Base-by-base conservation (phyloP, 257 asterid species). In the Solanum rostratum region DNA sequence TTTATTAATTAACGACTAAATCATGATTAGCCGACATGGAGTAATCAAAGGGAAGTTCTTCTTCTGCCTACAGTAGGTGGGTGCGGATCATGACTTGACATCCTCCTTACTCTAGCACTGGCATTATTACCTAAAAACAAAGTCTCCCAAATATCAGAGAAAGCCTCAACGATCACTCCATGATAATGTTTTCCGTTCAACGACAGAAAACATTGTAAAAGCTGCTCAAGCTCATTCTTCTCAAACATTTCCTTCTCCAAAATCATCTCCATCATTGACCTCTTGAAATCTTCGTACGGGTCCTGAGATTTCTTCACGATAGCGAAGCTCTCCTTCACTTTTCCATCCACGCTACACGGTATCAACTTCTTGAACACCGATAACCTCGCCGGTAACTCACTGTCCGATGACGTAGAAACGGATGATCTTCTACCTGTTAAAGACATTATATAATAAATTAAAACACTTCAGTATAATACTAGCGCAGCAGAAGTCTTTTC, bases 221-320 rank as follows among this genome's bases (percentile, higher is more conserved):
- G 88, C 89, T 94, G 96, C 55, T 95, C 97, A 89, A 95, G 76
- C 73, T 95, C 98, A 16, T 79, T 70, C 74, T 87, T 73, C 46
- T 92, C 98, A 73, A 91, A 92, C 92, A 95, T 94, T 86, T 93
- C 93, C 79, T 94, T 94, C 93, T 95, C 99, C 87, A 94, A 39
- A 37, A 95, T 87, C 99, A 95, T 95, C 45, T 95, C 99, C 93
- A 93, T 86, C 99, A 95, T 95, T 30, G 99, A 95, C 1, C 88
- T 89, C 93, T 88, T 94, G 90, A 96, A 96, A 84, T 96, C 99
- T 91, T 86, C 94, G 78, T 90, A 91, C 12, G 99, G 98, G 52
- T 96, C 92, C 49, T 87, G 90, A 19, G 98, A 94, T n/a, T 88
- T 91, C 91, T 95, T 95, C 88, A 95, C 94, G 43, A 95, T 84